Conservation (phyloP, 441 rosid genomes). For the Arabidopsis hybrid region DNA sequence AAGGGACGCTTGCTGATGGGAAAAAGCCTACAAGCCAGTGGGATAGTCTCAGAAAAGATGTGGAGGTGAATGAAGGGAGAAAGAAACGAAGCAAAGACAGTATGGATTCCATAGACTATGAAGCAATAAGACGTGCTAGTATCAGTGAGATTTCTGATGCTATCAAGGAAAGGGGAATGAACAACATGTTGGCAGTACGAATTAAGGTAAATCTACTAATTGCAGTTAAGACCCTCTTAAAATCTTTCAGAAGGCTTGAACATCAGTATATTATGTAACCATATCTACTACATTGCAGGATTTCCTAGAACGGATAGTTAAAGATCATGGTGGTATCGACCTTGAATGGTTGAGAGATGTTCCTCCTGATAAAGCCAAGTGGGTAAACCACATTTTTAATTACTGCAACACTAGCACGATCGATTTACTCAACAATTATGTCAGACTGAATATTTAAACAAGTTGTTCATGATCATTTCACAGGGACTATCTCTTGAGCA, state of each 20-base stretch:
- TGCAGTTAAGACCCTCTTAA: constrained; percentile 18
- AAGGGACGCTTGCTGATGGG: constrained; percentile 52
- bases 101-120: constrained; percentile 88
- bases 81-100: constrained; percentile 66
- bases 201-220: constrained; percentile 65
- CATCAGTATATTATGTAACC: constrained; percentile 24
- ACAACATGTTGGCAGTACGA: constrained; percentile 91
- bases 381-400: constrained; percentile 38
- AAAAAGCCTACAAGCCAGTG: constrained; percentile 71
- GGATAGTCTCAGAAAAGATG: constrained; percentile 80
- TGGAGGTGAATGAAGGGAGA: constrained; percentile 46
- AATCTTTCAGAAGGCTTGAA: constrained; percentile 27
- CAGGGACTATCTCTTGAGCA: constrained; percentile 91
- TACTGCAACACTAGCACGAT: constrained; percentile 2
- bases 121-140: constrained; percentile 74
- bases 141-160: constrained; percentile 63
- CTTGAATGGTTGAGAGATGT: constrained; percentile 97
- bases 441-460: constrained; percentile 4
- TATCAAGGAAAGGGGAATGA: constrained; percentile 95
- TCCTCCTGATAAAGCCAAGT: constrained; percentile 87
- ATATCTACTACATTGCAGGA: constrained; percentile 67
- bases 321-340: constrained; percentile 82
- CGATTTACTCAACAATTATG: constrained; percentile 16
- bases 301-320: constrained; percentile 74
- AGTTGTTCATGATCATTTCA: constrained; percentile 36